phyloP scores from a whole-genome alignment of 176 grass and related monocot genomes.

The Otatea glauca region DNA sequence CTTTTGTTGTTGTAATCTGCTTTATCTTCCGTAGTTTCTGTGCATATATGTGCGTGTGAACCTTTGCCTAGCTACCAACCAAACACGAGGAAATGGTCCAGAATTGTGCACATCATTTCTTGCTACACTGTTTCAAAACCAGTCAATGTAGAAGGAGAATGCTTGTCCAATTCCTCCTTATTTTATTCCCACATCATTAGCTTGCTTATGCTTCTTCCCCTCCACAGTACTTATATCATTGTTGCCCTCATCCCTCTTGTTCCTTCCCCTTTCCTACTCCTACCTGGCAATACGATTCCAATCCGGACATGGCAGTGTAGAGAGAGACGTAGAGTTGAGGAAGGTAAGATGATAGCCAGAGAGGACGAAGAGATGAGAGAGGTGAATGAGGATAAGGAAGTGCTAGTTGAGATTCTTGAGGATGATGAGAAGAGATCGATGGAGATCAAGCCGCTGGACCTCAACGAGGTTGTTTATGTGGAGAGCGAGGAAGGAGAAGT shows the following conservation, averaged over 20 bases:
- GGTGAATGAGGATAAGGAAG: constrained; percentile 50
- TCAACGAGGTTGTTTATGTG: constrained; percentile 61
- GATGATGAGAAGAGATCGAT: constrained; percentile 45
- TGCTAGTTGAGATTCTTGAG: constrained; percentile 55
- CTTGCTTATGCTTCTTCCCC: constrained; percentile 35
- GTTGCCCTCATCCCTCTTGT: constrained; percentile 47
- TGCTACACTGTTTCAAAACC: constrained; percentile 52
- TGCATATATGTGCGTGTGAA: constrained; percentile 32
- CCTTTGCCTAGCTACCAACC: constrained; percentile 27
- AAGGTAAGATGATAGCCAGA: constrained; percentile 37
- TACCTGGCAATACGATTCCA: constrained; percentile 38
- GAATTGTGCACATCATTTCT: constrained; percentile 16
- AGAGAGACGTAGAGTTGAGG: constrained; percentile 19
- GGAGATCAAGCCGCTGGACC: constrained; percentile 50
- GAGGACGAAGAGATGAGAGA: constrained; percentile 36
- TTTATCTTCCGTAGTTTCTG: constrained; percentile 23
- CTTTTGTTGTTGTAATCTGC: constrained; percentile 38
- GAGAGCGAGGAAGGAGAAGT: constrained; percentile 52
- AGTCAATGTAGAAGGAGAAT: constrained; percentile 85
- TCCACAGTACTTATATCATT: constrained; percentile 45
- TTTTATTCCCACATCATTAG: constrained; percentile 60
- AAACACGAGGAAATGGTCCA: constrained; percentile 41
- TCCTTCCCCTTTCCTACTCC: constrained; percentile 50
- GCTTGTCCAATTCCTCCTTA: constrained; percentile 63
- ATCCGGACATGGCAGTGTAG: constrained; percentile 43